A percentile compares a stretch with the other conserved stretches of the same genome.
These are phyloP conservation scores for Leucosporidium scottii DNA, from an alignment of 768 basidiomycete species.

Conservation along the genomic window DNA sequence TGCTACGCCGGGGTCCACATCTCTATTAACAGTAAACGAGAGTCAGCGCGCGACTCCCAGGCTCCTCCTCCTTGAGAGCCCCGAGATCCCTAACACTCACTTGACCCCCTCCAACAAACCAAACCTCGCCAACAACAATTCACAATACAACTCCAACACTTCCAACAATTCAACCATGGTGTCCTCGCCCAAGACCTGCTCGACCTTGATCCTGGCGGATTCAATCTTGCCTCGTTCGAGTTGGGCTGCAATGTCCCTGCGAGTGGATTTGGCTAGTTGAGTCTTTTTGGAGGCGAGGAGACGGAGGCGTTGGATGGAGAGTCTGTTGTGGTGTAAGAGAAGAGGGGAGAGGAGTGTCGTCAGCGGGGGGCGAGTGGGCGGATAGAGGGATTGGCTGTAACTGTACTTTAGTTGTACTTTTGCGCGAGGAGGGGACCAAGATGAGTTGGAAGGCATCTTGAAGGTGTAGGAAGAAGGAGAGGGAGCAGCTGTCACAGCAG, in stretches of 20 bases:
- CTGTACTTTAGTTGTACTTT: conserved; percentile 22
- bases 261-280: conserved; percentile 64
- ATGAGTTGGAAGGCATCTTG: conserved; percentile 8
- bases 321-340: conserved; percentile 57
- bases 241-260: conserved; percentile 73
- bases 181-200: conserved; percentile 29
- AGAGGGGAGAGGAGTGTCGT: conserved; percentile 67
- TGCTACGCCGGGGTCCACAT: conserved; percentile 75
- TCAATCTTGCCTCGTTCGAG: conserved; percentile 71
- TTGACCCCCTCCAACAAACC: conserved; percentile 73
- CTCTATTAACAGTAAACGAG: conserved; percentile 43
- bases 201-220: conserved; percentile 71
- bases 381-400: no score
- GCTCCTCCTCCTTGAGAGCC: no score
- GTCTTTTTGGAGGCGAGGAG: conserved; percentile 68
- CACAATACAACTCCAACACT: conserved; percentile 86
- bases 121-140: conserved; percentile 86
- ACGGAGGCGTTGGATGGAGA: conserved; percentile 48
- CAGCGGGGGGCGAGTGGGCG: background rate
- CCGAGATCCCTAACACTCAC: no score
- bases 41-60: no score
- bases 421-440: conserved; percentile 19
- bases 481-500: background rate
- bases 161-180: conserved; percentile 51
- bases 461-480: background rate